Evolutionary conservation across 129 eudicot genomes (phyloP).

Genomic region (Oenanthe sinensis): DNA sequence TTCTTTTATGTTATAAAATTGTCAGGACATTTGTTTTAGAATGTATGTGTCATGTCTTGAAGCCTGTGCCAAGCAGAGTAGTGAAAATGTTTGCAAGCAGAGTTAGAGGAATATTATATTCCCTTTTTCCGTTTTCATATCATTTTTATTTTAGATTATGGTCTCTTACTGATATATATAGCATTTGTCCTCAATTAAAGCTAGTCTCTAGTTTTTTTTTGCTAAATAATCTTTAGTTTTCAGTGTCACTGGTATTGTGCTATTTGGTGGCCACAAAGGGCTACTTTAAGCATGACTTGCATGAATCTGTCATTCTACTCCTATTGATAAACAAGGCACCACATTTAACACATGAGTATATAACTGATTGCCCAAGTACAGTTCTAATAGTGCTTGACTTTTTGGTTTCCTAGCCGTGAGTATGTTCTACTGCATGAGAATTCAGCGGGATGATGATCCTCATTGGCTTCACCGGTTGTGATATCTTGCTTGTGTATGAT

Average conservation of each 20-base stretch:
- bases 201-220: neutral
- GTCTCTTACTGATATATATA: neutral
- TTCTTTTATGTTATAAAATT: neutral
- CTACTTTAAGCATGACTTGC: neutral
- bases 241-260: neutral
- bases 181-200: neutral
- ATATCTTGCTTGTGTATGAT: neutral
- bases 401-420: conserved; percentile 64
- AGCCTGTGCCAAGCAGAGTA: neutral
- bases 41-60: neutral
- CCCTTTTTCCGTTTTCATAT: neutral
- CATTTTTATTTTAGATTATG: neutral
- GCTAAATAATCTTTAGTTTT: neutral
- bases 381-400: neutral
- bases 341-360: neutral
- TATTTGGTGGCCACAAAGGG: neutral
- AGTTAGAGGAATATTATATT: neutral
- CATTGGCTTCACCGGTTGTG: neutral
- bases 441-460: conserved; percentile 42
- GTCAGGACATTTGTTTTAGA: neutral
- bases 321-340: neutral
- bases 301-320: neutral
- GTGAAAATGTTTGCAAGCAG: neutral
- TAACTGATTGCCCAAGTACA: neutral
- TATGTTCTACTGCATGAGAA: conserved; percentile 84